These are phyloP conservation scores for Ammopiptanthus mongolicus DNA, from an alignment of 306 rosid species.

Conservation along the genomic window DNA sequence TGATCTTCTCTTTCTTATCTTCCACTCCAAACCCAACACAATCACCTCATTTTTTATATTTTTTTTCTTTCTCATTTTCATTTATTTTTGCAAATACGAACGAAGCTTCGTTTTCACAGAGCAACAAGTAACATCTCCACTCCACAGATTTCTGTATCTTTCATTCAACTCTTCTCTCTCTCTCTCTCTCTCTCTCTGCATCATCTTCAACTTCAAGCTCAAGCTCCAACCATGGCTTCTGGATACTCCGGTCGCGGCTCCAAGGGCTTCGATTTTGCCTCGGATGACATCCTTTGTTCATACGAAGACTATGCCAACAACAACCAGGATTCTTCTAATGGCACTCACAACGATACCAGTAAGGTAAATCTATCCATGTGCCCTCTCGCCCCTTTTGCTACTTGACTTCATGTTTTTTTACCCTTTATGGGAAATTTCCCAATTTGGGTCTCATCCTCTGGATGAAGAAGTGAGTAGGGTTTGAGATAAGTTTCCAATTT, in stretches of 20 bases:
- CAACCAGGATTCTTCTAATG: constrained; percentile 51
- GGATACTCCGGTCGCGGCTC: constrained; percentile 52
- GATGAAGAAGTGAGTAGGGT: neutral
- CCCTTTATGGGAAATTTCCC: neutral
- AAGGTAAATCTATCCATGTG: constrained; percentile 42
- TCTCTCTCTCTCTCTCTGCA: constrained; percentile 8
- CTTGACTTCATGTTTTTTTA: neutral
- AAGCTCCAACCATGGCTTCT: constrained; percentile 57
- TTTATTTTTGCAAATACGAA: constrained; percentile 13
- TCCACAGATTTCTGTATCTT: constrained; percentile 14
- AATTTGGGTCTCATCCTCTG: constrained; percentile 1
- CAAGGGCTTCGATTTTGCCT: constrained; percentile 50
- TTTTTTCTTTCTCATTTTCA: too few species aligned
- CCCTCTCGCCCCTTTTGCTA: neutral
- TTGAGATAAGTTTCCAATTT: constrained; percentile 16
- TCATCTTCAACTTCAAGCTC: neutral
- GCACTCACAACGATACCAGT: constrained; percentile 46
- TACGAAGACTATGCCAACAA: constrained; percentile 43
- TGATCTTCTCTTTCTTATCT: too few species aligned
- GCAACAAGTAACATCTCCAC: constrained; percentile 5
- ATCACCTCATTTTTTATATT: too few species aligned
- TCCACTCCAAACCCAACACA: too few species aligned
- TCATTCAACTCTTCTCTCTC: neutral
- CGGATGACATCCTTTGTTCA: constrained; percentile 71
- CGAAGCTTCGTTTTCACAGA: constrained; percentile 32